Percentiles rank a stretch among this genome's conserved stretches.
Conservation (phyloP, 495 filamentous ascomycete genomes). For the Filosporella fistucella region DNA sequence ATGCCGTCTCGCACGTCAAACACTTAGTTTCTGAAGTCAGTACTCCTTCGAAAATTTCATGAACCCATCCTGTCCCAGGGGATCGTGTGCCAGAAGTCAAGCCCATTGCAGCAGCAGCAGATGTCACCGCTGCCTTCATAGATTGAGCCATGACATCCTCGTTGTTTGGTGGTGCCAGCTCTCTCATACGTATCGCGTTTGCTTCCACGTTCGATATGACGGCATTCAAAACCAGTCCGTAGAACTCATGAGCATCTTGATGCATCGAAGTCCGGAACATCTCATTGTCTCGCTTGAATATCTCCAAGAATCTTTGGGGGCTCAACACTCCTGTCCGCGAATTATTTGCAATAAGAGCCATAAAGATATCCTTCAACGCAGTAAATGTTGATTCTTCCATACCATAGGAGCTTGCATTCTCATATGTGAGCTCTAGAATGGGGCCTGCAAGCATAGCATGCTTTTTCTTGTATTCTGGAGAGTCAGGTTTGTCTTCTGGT, state of each 20-base stretch:
- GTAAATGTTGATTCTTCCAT: slow-evolving; percentile 96
- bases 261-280: slow-evolving; percentile 97
- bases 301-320: slow-evolving; percentile 88
- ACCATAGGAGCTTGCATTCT: slow-evolving; percentile 75
- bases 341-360: slow-evolving; percentile 76
- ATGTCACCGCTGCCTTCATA: slow-evolving; percentile 38
- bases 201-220: slow-evolving; percentile 91
- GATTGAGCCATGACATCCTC: slow-evolving; percentile 32
- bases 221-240: slow-evolving; percentile 92
- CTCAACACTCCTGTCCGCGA: slow-evolving; percentile 88
- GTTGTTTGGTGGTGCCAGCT: slow-evolving; percentile 36
- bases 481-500: slow-evolving; percentile 71
- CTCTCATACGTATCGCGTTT: slow-evolving; percentile 57
- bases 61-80: slow-evolving; percentile 80
- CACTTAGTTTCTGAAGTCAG: slow-evolving; percentile 96
- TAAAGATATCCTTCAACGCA: slow-evolving; percentile 92
- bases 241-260: slow-evolving; percentile 96
- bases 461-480: slow-evolving; percentile 96
- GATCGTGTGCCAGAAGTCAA: slow-evolving; percentile 30
- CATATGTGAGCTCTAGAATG: slow-evolving; percentile 73
- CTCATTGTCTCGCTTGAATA: slow-evolving; percentile 89
- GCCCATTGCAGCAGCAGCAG: slow-evolving; percentile 32
- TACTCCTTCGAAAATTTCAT: slow-evolving; percentile 93
- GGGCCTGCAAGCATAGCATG: slow-evolving; percentile 83
- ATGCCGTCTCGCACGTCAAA: slow-evolving; percentile 92